A percentile compares a stretch with the other conserved stretches of the same genome.
Evolutionary conservation across 148 eudicot genomes (phyloP).

Genomic region (Amaranthus palmeri): DNA sequence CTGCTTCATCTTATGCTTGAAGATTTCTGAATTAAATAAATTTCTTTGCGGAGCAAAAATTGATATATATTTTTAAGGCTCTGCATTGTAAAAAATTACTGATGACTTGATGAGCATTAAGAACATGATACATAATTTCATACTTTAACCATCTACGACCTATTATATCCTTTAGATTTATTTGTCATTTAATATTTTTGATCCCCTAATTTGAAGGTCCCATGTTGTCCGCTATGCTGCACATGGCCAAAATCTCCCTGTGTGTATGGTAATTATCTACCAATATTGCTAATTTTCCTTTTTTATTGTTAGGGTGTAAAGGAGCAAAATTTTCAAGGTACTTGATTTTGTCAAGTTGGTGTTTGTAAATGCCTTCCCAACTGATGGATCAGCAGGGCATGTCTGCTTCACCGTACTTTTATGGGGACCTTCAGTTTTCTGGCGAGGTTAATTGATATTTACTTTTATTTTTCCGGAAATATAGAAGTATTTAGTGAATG

Average conservation of each 20-base stretch:
- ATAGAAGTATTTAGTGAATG: background rate
- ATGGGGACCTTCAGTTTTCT: slow-evolving; percentile 37
- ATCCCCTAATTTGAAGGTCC: background rate
- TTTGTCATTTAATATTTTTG: background rate
- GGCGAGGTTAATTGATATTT: slow-evolving; percentile 39
- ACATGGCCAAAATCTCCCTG: too few species aligned
- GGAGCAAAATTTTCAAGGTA: background rate
- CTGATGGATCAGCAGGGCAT: slow-evolving; percentile 42
- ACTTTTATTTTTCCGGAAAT: background rate
- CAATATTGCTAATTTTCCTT: background rate
- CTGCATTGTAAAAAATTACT: too few species aligned
- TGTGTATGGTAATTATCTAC: too few species aligned
- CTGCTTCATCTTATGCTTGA: too few species aligned
- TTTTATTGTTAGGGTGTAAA: too few species aligned
- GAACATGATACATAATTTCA: too few species aligned
- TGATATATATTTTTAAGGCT: too few species aligned
- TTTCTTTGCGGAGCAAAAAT: too few species aligned
- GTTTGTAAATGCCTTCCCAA: slow-evolving; percentile 44
- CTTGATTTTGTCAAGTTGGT: background rate
- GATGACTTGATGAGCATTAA: too few species aligned
- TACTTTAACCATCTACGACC: too few species aligned
- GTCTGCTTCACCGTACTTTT: slow-evolving; percentile 40
- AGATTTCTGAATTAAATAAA: too few species aligned
- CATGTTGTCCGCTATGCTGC: too few species aligned
- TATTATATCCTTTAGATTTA: background rate